phyloP scores from a whole-genome alignment of 2,329 filamentous ascomycete species.

The Nigrograna mackinnonii region DNA sequence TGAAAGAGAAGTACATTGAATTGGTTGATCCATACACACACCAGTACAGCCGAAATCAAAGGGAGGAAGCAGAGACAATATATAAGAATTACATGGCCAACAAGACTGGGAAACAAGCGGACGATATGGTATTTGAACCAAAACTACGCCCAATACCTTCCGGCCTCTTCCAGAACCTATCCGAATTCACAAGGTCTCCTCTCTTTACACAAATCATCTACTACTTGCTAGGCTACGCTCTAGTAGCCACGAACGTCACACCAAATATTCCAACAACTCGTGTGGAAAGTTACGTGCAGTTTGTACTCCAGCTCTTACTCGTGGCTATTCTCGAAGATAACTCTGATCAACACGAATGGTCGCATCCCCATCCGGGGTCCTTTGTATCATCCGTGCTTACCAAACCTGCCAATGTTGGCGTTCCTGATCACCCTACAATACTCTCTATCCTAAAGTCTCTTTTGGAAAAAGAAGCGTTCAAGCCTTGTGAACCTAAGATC shows the following conservation, averaged over 20 bases:
- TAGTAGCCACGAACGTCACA: slow-evolving; percentile 69
- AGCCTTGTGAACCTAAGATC: slow-evolving; percentile 83
- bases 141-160: slow-evolving; percentile 74
- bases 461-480: slow-evolving; percentile 71
- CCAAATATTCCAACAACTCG: slow-evolving; percentile 79
- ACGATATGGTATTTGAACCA: slow-evolving; percentile 91
- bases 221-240: slow-evolving; percentile 81
- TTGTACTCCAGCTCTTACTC: slow-evolving; percentile 84
- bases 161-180: slow-evolving; percentile 76
- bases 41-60: slow-evolving; percentile 95
- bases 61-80: slow-evolving; percentile 89
- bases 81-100: slow-evolving; percentile 88
- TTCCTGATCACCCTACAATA: slow-evolving; percentile 47
- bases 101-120: slow-evolving; percentile 76
- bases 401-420: slow-evolving; percentile 56
- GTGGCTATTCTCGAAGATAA: slow-evolving; percentile 85
- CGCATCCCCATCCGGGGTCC: slow-evolving; percentile 57
- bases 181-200: slow-evolving; percentile 79
- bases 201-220: slow-evolving; percentile 91
- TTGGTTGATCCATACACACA: slow-evolving; percentile 94
- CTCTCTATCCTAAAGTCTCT: slow-evolving; percentile 58
- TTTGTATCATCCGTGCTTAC: slow-evolving; percentile 75
- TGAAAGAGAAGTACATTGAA: slow-evolving; percentile 83
- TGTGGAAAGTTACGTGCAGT: slow-evolving; percentile 88
- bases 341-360: slow-evolving; percentile 47